Conservation (phyloP, 2,329 filamentous ascomycete genomes). For the Elsinoe fawcettii region DNA sequence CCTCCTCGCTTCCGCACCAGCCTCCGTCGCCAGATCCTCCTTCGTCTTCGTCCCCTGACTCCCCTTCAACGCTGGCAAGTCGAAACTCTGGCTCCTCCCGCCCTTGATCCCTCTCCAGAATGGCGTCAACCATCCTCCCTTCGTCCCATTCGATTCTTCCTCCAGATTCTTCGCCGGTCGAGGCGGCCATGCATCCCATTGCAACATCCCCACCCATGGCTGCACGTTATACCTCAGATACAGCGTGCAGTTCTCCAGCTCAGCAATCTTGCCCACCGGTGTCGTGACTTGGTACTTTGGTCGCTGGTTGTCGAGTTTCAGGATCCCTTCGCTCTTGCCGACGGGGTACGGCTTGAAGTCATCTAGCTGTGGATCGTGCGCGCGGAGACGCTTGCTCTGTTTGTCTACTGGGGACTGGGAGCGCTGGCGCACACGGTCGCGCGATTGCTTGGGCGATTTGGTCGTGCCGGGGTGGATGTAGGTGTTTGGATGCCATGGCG, state of each 20-base stretch:
- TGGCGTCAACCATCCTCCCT: conserved; percentile 33
- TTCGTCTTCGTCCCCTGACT: conserved; percentile 38
- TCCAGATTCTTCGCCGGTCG: conserved; percentile 19
- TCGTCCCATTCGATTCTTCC: conserved; percentile 5
- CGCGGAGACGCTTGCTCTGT: conserved; percentile 18
- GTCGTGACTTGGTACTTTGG: conserved; percentile 98
- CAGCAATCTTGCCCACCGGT: conserved; percentile 68
- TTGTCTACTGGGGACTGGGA: conserved; percentile 19
- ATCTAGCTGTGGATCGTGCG: conserved; percentile 17
- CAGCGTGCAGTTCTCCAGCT: conserved; percentile 65
- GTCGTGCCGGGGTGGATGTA: conserved; percentile 49
- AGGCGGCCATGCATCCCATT: conserved; percentile 53
- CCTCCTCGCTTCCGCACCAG: conserved; percentile 41
- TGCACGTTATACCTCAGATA: conserved; percentile 93
- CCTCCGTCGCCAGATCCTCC: conserved; percentile 41
- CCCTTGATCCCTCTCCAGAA: conserved; percentile 58
- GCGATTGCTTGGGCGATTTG: conserved; percentile 22
- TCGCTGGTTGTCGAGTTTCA: conserved; percentile 74
- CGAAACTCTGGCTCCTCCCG: conserved; percentile 57
- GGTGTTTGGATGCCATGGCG: conserved; percentile 46
- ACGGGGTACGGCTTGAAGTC: conserved; percentile 26
- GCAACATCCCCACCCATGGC: conserved; percentile 85
- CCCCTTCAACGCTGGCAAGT: conserved; percentile 57
- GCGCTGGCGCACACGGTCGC: conserved; percentile 37
- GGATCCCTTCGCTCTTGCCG: conserved; percentile 50